Evolutionary conservation across 108 stramenopile species (phyloP).

Genomic region (Fistulifera pelliculosa): DNA sequence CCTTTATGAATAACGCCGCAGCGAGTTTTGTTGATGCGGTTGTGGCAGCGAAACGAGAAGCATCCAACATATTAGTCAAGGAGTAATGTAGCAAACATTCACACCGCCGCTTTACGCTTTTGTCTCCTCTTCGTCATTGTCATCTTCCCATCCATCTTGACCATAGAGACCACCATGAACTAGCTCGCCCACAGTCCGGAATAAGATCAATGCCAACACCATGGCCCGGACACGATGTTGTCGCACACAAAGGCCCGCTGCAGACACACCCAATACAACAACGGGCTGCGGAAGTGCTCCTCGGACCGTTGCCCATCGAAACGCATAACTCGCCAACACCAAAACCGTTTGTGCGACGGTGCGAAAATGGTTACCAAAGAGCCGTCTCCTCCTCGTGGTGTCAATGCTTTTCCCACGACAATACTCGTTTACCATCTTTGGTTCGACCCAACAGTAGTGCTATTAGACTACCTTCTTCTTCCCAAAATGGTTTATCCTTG

Average conservation of each 20-base stretch:
- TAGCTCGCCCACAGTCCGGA: slow-evolving; percentile 56
- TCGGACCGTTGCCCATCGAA: slow-evolving; percentile 9
- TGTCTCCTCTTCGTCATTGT: slow-evolving; percentile 1
- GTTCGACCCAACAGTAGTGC: not conserved
- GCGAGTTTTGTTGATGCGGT: slow-evolving; percentile 49
- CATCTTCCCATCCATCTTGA: slow-evolving; percentile 55
- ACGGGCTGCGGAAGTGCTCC: slow-evolving; percentile 47
- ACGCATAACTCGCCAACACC: not conserved
- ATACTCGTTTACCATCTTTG: too few species aligned
- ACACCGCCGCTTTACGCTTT: not conserved
- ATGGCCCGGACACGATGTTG: slow-evolving; percentile 28
- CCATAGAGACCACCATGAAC: slow-evolving; percentile 51
- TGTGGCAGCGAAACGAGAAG: slow-evolving; percentile 17
- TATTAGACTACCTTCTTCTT: slow-evolving; percentile 6
- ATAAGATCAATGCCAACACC: slow-evolving; percentile 34
- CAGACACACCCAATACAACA: slow-evolving; percentile 33
- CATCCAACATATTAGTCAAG: not conserved
- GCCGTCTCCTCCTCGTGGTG: not conserved
- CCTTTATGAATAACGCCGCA: slow-evolving; percentile 68
- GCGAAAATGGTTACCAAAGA: slow-evolving; percentile 1
- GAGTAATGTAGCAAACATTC: not conserved
- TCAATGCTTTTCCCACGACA: too few species aligned
- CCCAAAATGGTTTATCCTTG: slow-evolving; percentile 10
- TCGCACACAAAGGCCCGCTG: slow-evolving; percentile 31
- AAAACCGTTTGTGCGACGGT: not conserved